Evolutionary conservation across 805 yeast species (phyloP).

Genomic region (Millerago galiae): DNA sequence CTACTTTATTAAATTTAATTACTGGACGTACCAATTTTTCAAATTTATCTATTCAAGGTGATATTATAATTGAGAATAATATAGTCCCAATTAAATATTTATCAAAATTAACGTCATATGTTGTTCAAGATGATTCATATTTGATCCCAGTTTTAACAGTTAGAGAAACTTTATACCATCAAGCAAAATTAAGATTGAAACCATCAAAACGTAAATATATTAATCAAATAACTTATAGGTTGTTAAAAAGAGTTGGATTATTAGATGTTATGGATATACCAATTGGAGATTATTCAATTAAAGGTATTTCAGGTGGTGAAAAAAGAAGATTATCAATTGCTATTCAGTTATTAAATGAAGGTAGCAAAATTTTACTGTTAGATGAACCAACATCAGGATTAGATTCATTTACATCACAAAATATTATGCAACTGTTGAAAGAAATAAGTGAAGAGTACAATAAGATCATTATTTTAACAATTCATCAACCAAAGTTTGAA

Average conservation of each 20-base stretch:
- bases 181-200: constrained; percentile 64
- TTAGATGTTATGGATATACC: constrained; percentile 27
- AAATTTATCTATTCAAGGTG: constrained; percentile 29
- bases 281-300: constrained; percentile 51
- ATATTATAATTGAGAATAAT: constrained; percentile 36
- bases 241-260: constrained; percentile 64
- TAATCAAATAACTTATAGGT: constrained; percentile 38
- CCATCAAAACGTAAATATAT: constrained; percentile 37
- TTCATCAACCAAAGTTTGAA: constrained; percentile 78
- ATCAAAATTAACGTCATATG: constrained; percentile 55
- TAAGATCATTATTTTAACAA: constrained; percentile 66
- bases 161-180: constrained; percentile 64
- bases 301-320: constrained; percentile 75
- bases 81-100: constrained; percentile 27
- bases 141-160: constrained; percentile 69
- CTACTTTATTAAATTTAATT: constrained; percentile 55
- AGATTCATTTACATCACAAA: constrained; percentile 71
- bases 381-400: constrained; percentile 92
- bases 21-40: constrained; percentile 45
- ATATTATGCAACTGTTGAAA: constrained; percentile 55
- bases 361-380: constrained; percentile 54
- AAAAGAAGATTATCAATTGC: constrained; percentile 81
- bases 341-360: constrained; percentile 65
- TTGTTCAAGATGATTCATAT: constrained; percentile 75
- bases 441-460: constrained; percentile 47